phyloP scores from a whole-genome alignment of 2,329 filamentous ascomycete species.

The Pseudogymnoascus verrucosus region DNA sequence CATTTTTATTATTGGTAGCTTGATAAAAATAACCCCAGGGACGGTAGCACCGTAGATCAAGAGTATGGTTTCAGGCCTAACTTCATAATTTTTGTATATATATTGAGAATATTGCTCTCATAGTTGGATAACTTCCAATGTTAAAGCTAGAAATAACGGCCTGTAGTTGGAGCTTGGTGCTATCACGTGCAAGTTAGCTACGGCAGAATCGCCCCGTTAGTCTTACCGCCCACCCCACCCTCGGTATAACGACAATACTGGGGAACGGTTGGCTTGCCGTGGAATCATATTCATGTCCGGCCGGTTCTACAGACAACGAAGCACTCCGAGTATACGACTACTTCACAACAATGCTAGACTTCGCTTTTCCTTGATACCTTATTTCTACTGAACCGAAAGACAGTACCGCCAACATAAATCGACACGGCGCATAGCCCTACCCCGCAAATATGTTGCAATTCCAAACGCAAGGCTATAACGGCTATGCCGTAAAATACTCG shows the following conservation, averaged over 20 bases:
- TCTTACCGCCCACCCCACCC: slow-evolving; percentile 4
- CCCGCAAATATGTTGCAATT: slow-evolving; percentile 71
- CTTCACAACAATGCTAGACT: slow-evolving; percentile 5
- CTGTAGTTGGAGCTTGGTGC: neutral
- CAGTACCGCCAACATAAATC: neutral
- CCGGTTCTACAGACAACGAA: neutral
- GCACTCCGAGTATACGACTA: neutral
- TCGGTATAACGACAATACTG: neutral
- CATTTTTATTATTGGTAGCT: neutral
- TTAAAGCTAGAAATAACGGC: neutral
- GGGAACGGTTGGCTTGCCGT: neutral
- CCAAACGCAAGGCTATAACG: slow-evolving; percentile 87
- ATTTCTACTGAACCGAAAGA: neutral
- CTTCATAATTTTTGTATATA: neutral
- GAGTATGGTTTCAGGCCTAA: neutral
- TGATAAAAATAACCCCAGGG: neutral
- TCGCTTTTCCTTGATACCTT: neutral
- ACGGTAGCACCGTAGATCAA: neutral
- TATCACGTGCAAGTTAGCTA: neutral
- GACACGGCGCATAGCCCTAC: neutral
- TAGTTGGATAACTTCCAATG: neutral
- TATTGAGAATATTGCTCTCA: neutral
- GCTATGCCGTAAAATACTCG: slow-evolving; percentile 95
- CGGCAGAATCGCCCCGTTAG: neutral
- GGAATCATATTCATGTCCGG: slow-evolving; percentile 5